Conservation (phyloP, 164 flowering plant species). For the Aristolochia contorta region DNA sequence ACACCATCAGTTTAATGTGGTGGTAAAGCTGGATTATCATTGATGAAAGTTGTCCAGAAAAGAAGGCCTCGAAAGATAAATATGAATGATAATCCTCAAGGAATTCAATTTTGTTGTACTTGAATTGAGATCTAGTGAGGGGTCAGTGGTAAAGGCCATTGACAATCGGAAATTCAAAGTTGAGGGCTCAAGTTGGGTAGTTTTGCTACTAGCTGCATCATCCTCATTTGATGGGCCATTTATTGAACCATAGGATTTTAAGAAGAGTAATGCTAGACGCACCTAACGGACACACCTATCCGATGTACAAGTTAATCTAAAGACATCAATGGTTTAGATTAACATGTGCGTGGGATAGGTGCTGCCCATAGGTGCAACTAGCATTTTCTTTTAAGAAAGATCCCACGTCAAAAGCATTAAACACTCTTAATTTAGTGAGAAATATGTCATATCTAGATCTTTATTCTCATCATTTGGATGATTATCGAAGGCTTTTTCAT, state of each 20-base stretch:
- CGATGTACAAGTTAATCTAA: no score
- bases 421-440: slow-evolving; percentile 23
- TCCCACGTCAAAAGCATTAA: slow-evolving; percentile 40
- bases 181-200: slow-evolving; percentile 61
- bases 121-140: slow-evolving; percentile 54
- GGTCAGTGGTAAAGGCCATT: slow-evolving; percentile 22
- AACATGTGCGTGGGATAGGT: no score
- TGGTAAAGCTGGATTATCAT: slow-evolving; percentile 52
- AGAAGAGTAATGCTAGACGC: no score
- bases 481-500: slow-evolving; percentile 78
- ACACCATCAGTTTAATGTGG: slow-evolving; percentile 43
- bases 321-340: no score
- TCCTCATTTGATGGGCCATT: slow-evolving; percentile 88
- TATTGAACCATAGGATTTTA: slow-evolving; percentile 57
- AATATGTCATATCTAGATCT: slow-evolving; percentile 54
- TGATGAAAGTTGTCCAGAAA: slow-evolving; percentile 75
- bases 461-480: slow-evolving; percentile 65
- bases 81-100: slow-evolving; percentile 44
- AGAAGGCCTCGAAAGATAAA: slow-evolving; percentile 35
- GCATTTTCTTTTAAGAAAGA: no score
- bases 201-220: slow-evolving; percentile 58
- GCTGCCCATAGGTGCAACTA: no score
- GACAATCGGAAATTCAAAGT: slow-evolving; percentile 59
- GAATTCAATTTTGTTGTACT: slow-evolving; percentile 69
- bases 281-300: no score